These are phyloP conservation scores for Apiospora marii DNA, from an alignment of 2,329 filamentous ascomycete genomes.

Conservation along the genomic window DNA sequence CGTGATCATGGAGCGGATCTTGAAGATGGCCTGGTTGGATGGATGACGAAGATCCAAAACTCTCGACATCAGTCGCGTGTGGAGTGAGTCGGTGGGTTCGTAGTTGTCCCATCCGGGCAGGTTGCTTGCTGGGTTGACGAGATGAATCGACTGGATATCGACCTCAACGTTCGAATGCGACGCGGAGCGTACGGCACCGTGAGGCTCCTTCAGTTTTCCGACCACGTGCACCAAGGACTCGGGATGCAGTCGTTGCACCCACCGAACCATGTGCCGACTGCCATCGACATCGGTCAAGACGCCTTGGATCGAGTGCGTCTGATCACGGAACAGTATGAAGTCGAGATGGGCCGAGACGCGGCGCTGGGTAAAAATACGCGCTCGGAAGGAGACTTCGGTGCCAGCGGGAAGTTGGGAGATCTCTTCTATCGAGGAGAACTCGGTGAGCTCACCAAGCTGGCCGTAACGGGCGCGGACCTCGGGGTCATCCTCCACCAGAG, in stretches of 20 bases:
- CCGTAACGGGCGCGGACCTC: conserved; percentile 32
- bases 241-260: conserved; percentile 80
- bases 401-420: conserved; percentile 49
- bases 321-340: conserved; percentile 86
- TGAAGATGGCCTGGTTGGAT: conserved; percentile 74
- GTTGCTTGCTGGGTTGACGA: conserved; percentile 55
- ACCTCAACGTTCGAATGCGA: conserved; percentile 79
- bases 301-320: conserved; percentile 82
- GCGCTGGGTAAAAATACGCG: conserved; percentile 79
- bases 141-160: conserved; percentile 62
- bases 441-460: conserved; percentile 29
- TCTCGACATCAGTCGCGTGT: conserved; percentile 77
- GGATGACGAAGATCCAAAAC: conserved; percentile 85
- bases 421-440: conserved; percentile 50
- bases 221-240: conserved; percentile 81
- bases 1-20: conserved; percentile 50
- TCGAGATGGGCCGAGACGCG: conserved; percentile 82
- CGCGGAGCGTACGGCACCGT: conserved; percentile 77
- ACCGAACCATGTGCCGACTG: conserved; percentile 73
- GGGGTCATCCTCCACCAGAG: conserved; percentile 30
- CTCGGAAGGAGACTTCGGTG: conserved; percentile 70
- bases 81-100: conserved; percentile 68
- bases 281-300: conserved; percentile 58
- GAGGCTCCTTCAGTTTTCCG: conserved; percentile 75
- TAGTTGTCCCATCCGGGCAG: conserved; percentile 58